phyloP scores from a whole-genome alignment of 495 filamentous ascomycete species.

The Aspergillus olivimuriae region DNA sequence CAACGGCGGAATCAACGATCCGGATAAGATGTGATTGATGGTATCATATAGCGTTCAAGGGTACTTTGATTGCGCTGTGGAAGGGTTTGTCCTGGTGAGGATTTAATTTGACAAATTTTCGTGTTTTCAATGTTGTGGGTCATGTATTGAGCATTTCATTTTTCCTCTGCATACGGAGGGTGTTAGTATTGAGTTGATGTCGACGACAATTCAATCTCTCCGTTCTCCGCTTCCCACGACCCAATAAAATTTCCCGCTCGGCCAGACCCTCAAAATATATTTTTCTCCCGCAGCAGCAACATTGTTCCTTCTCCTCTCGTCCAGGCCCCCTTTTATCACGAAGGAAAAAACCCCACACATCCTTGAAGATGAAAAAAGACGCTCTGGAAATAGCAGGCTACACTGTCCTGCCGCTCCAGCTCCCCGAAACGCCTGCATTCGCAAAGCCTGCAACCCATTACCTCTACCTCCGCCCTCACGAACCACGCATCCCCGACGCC shows the following conservation, averaged over 20 bases:
- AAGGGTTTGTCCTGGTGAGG: too few relatives aligned
- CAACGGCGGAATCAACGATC: slow-evolving; percentile 69
- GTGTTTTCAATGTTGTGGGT: background rate
- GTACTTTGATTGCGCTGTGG: too few relatives aligned
- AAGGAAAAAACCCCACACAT: slow-evolving; percentile 7
- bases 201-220: background rate
- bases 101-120: background rate
- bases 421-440: slow-evolving; percentile 56
- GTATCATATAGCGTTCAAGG: background rate
- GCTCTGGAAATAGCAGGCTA: slow-evolving; percentile 43
- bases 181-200: slow-evolving; percentile 1
- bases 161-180: background rate
- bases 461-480: slow-evolving; percentile 78
- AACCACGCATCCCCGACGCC: slow-evolving; percentile 66
- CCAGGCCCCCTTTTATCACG: background rate
- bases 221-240: slow-evolving; percentile 13
- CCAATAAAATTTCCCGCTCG: slow-evolving; percentile 11
- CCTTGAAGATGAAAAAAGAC: slow-evolving; percentile 32
- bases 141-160: background rate
- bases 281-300: slow-evolving; percentile 1
- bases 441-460: slow-evolving; percentile 63
- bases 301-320: background rate
- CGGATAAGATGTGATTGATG: slow-evolving; percentile 47
- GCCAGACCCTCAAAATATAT: background rate
- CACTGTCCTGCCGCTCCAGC: slow-evolving; percentile 43